Evolutionary conservation across 1,284 basidiomycete genomes (phyloP).

Genomic region (Schizophyllum commune): DNA sequence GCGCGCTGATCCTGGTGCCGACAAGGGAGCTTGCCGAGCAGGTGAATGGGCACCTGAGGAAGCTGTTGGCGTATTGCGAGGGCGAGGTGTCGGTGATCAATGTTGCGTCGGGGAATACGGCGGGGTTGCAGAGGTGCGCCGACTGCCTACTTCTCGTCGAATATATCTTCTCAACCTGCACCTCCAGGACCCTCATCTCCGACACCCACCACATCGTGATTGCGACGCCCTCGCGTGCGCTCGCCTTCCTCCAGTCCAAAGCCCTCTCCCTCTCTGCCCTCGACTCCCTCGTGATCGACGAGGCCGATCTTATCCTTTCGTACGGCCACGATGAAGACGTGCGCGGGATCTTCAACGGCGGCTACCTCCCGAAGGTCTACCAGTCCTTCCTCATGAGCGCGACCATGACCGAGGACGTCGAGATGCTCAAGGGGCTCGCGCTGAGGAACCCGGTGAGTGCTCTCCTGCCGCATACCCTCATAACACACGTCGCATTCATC

Average conservation of each 20-base stretch:
- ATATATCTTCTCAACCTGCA: background rate
- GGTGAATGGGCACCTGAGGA: constrained; percentile 67
- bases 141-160: background rate
- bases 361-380: constrained; percentile 79
- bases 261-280: constrained; percentile 57
- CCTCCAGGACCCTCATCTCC: constrained; percentile 63
- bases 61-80: constrained; percentile 70
- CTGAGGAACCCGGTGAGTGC: constrained; percentile 77
- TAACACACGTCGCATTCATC: too few relatives aligned
- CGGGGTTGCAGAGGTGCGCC: constrained; percentile 73
- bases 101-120: constrained; percentile 66
- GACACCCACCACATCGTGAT: constrained; percentile 92
- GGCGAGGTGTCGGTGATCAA: constrained; percentile 73
- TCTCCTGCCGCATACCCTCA: background rate
- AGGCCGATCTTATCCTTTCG: constrained; percentile 95
- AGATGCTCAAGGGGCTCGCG: constrained; percentile 82
- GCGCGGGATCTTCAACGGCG: constrained; percentile 72
- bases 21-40: constrained; percentile 93
- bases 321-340: constrained; percentile 96
- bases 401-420: constrained; percentile 95
- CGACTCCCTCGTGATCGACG: constrained; percentile 92
- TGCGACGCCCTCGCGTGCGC: constrained; percentile 82
- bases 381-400: constrained; percentile 98
- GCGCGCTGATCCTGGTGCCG: constrained; percentile 86
- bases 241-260: constrained; percentile 77